phyloP scores from a whole-genome alignment of 768 basidiomycete genomes.

The Thelephora ganbajun region DNA sequence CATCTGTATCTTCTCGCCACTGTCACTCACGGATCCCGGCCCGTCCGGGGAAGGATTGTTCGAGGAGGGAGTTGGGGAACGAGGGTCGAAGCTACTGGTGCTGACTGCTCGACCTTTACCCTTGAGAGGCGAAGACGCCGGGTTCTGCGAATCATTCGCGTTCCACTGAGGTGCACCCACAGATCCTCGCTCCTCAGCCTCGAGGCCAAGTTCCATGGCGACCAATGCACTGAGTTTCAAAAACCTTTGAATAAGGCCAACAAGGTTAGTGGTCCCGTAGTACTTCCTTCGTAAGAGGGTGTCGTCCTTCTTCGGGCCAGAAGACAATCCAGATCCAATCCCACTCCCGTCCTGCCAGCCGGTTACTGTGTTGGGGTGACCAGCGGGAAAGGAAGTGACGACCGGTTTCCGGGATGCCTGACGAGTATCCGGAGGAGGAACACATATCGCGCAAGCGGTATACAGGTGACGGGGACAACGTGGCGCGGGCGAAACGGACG shows the following conservation, averaged over 20 bases:
- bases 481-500: constrained; percentile 42
- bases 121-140: neutral
- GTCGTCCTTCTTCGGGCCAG: constrained; percentile 36
- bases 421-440: constrained; percentile 15
- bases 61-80: constrained; percentile 4
- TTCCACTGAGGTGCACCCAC: constrained; percentile 11
- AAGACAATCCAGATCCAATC: constrained; percentile 52
- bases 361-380: constrained; percentile 36
- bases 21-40: neutral
- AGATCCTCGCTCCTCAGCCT: constrained; percentile 28
- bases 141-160: neutral
- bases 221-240: constrained; percentile 67
- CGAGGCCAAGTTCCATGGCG: constrained; percentile 62
- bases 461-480: constrained; percentile 66
- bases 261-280: constrained; percentile 42
- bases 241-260: constrained; percentile 56
- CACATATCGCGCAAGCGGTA: constrained; percentile 63
- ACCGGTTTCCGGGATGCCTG: neutral
- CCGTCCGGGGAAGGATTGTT: constrained; percentile 9
- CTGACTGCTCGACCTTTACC: constrained; percentile 3
- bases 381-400: constrained; percentile 1
- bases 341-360: constrained; percentile 70
- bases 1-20: neutral
- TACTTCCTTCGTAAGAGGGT: constrained; percentile 41
- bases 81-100: constrained; percentile 2